A percentile compares a stretch with the other conserved stretches of the same genome.
Conservation (phyloP, 192 early-diverging fungal species). For the Dissophora ornata region DNA sequence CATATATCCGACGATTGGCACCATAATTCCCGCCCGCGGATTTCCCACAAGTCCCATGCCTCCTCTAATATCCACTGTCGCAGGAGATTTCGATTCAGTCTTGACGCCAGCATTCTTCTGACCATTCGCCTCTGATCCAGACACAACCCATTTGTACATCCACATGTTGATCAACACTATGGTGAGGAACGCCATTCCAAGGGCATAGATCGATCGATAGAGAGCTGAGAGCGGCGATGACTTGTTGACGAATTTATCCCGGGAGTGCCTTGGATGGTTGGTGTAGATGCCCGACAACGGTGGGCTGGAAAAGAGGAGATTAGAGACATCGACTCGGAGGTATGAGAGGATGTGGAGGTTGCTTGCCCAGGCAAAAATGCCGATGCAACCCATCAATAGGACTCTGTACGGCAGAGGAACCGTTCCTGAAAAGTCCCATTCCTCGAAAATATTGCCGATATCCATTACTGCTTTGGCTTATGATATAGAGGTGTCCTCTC, state of each 20-base stretch:
- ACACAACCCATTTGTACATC: constrained; percentile 56
- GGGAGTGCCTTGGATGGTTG: constrained; percentile 40
- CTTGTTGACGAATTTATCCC: constrained; percentile 52
- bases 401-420: constrained; percentile 64
- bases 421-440: constrained; percentile 56
- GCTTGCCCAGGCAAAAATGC: constrained; percentile 69
- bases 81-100: not conserved
- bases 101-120: not conserved
- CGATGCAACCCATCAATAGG: constrained; percentile 61
- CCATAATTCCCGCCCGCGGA: constrained; percentile 41
- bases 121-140: constrained; percentile 21
- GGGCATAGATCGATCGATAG: constrained; percentile 58
- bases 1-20: constrained; percentile 61
- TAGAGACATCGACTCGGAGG: constrained; percentile 58
- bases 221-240: constrained; percentile 32
- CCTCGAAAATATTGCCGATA: constrained; percentile 56
- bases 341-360: constrained; percentile 62
- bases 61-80: constrained; percentile 20
- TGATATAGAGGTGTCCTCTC: not conserved
- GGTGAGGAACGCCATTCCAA: constrained; percentile 56
- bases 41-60: constrained; percentile 28
- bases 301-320: constrained; percentile 45
- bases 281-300: constrained; percentile 38
- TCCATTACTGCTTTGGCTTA: constrained; percentile 24
- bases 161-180: constrained; percentile 61